Evolutionary conservation across 2,329 filamentous ascomycete species (phyloP).

Genomic region (Pseudogymnoascus sp.): DNA sequence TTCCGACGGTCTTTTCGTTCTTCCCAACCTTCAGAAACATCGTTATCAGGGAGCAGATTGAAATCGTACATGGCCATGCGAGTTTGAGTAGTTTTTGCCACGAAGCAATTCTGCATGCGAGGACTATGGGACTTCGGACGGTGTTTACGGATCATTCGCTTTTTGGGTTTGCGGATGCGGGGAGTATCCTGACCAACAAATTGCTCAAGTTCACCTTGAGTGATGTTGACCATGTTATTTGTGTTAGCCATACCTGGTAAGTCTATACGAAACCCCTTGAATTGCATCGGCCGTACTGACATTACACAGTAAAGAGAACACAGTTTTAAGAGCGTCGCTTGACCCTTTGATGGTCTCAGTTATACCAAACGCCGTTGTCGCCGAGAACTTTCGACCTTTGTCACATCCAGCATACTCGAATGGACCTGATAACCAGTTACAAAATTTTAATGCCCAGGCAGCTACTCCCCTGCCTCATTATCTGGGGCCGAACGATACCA

Average conservation of each 20-base stretch:
- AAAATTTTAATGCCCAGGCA: slow-evolving; percentile 24
- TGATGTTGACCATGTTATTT: slow-evolving; percentile 96
- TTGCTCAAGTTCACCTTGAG: slow-evolving; percentile 91
- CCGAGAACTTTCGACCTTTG: slow-evolving; percentile 83
- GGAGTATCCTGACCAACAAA: slow-evolving; percentile 94
- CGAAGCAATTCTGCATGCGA: slow-evolving; percentile 86
- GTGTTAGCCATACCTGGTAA: slow-evolving; percentile 95
- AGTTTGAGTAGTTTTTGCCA: slow-evolving; percentile 89
- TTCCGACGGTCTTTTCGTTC: slow-evolving; percentile 96
- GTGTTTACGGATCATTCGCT: slow-evolving; percentile 97
- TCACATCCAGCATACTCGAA: slow-evolving; percentile 37
- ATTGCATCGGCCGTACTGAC: slow-evolving; percentile 19
- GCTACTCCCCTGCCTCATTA: slow-evolving; percentile 51
- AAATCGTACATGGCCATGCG: slow-evolving; percentile 96
- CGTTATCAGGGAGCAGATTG: slow-evolving; percentile 83
- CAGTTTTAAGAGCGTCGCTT: slow-evolving; percentile 83
- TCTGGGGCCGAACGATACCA: slow-evolving; percentile 72
- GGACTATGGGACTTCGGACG: slow-evolving; percentile 91
- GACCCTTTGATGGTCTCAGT: slow-evolving; percentile 97
- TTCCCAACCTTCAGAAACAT: slow-evolving; percentile 98
- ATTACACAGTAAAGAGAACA: slow-evolving; percentile 79
- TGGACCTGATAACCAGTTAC: slow-evolving; percentile 26
- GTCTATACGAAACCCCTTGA: slow-evolving; percentile 18
- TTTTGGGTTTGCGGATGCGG: slow-evolving; percentile 94
- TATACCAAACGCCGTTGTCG: slow-evolving; percentile 94